These are phyloP conservation scores for Aspergillus persii DNA, from an alignment of 2,329 filamentous ascomycete genomes.

Conservation along the genomic window DNA sequence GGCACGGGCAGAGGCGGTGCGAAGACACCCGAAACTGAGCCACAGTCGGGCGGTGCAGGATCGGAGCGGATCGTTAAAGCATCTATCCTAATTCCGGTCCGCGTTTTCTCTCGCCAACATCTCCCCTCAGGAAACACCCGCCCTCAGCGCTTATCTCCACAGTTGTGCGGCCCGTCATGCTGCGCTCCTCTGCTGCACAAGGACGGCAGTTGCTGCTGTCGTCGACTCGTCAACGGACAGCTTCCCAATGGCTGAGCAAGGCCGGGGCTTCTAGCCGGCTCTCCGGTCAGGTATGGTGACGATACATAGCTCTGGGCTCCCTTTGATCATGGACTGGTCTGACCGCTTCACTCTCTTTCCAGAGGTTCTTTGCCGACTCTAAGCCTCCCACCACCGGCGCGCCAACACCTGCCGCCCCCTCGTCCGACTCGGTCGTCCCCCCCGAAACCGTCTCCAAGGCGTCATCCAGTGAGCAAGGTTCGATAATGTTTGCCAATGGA, in stretches of 20 bases:
- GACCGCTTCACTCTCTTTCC: slow-evolving; percentile 6
- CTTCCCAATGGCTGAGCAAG: slow-evolving; percentile 45
- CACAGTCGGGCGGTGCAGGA: slow-evolving; percentile 32
- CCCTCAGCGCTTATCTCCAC: slow-evolving; percentile 27
- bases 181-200: slow-evolving; percentile 54
- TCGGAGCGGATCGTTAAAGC: slow-evolving; percentile 42
- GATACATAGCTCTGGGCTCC: slow-evolving; percentile 18
- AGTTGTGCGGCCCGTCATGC: slow-evolving; percentile 52
- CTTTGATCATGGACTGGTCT: slow-evolving; percentile 29
- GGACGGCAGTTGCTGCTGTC: slow-evolving; percentile 44
- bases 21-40: slow-evolving; percentile 15
- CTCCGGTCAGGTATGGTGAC: slow-evolving; percentile 40
- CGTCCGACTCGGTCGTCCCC: slow-evolving; percentile 49
- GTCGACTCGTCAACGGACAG: slow-evolving; percentile 35
- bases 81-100: slow-evolving; percentile 32
- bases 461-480: slow-evolving; percentile 36
- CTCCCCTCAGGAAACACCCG: slow-evolving; percentile 20
- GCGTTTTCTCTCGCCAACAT: slow-evolving; percentile 31
- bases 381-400: slow-evolving; percentile 39
- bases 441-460: slow-evolving; percentile 49
- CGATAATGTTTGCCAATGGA: slow-evolving; percentile 15
- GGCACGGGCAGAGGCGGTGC: slow-evolving; percentile 12
- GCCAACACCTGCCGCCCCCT: slow-evolving; percentile 45
- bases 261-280: slow-evolving; percentile 38
- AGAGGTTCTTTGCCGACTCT: slow-evolving; percentile 53